Evolutionary conservation across 2,329 filamentous ascomycete genomes (phyloP), one percentile per base, ranked within the genome.

Genomic region (Uncinocarpus reesii): DNA sequence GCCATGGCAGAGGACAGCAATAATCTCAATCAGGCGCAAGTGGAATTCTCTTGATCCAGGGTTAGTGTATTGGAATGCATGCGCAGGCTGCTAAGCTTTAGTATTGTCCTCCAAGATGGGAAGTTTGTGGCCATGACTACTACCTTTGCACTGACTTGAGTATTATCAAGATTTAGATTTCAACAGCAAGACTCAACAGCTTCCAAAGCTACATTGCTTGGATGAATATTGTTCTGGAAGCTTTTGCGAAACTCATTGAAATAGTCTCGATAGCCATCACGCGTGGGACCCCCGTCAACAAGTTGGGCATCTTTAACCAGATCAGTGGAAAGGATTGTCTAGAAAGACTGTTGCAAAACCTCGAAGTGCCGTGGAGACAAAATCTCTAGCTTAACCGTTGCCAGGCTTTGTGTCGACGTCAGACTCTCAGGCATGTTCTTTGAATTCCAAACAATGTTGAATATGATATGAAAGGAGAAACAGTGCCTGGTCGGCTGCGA

Each of bases 211-310:
- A 8, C 29, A 28, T 42, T 7, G 20, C 31, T 28, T 41, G 26
- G 38, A 13, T 20, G 18, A 15, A 36, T 26, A 28, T 48, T 26
- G 35, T 42, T 41, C 15, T 38, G 2, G 29, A 41, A 48, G 15
- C 15, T 23, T 20, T 37, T 36, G 8, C 41, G 32, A 40, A 47
- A 24, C 46, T 40, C 28, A 20, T 18, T 35, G 24, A 50, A 4
- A 26, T 34, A 45, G 10, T 42, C 35, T 15, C 13, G 13, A 34
- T 41, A 53, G 16, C 45, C 48, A 36, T 53, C 42, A 21, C 53
- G 45, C 7, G 42, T 55, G 18, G 48, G 48, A 20, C 24, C 10
- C 2, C 48, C 48, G 11, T 50, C 48, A 36, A 50, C 42, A 23
- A 46, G 29, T 16, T 50, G 48, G 15, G 48, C 23, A 34, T 43